These are phyloP conservation scores for Tieghemiomyces parasiticus DNA, from an alignment of 192 early-diverging fungal genomes.

Conservation along the genomic window DNA sequence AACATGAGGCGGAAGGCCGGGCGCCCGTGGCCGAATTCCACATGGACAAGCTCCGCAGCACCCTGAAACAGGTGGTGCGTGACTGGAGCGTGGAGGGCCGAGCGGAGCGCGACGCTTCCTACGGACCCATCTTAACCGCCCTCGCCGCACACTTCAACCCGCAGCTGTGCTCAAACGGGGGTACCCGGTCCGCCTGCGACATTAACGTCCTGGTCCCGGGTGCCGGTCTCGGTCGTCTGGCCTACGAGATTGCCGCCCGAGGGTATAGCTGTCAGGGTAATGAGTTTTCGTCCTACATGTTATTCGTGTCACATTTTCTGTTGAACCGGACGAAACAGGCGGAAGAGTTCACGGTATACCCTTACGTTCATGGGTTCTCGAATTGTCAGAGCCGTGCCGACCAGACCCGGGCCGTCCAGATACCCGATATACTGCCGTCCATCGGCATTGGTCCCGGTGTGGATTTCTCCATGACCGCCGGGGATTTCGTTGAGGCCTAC, in stretches of 20 bases:
- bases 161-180: too few relatives aligned
- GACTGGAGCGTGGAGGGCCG: constrained; percentile 86
- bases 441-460: constrained; percentile 25
- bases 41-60: constrained; percentile 82
- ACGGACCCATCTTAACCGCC: constrained; percentile 61
- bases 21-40: constrained; percentile 43
- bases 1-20: constrained; percentile 13
- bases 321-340: constrained; percentile 57
- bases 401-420: constrained; percentile 46
- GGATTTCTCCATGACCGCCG: constrained; percentile 93
- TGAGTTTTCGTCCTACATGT: constrained; percentile 96
- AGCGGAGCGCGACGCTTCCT: constrained; percentile 61
- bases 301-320: constrained; percentile 84
- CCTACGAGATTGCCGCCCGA: constrained; percentile 72
- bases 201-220: constrained; percentile 75
- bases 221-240: constrained; percentile 88
- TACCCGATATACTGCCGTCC: constrained; percentile 76
- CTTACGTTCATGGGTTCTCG: constrained; percentile 87
- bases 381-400: constrained; percentile 42
- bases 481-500: constrained; percentile 93
- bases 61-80: constrained; percentile 84
- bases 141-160: constrained; percentile 39
- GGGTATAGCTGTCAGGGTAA: constrained; percentile 76
- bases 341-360: constrained; percentile 61
- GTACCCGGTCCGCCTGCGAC: neutral